These are phyloP conservation scores for Hamigera avellanea DNA, from an alignment of 495 filamentous ascomycete genomes.

Conservation along the genomic window DNA sequence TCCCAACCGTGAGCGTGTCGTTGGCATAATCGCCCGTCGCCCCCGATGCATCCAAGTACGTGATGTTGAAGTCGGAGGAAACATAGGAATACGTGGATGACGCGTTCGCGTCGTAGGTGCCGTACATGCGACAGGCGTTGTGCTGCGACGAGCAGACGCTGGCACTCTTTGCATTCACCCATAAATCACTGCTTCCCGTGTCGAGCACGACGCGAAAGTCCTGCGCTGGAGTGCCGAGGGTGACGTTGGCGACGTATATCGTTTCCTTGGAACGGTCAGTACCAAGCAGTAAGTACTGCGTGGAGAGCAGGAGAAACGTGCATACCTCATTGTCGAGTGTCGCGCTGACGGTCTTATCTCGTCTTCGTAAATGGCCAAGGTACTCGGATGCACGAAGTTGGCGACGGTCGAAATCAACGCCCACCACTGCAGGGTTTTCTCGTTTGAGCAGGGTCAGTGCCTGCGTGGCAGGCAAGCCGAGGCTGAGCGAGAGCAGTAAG, in stretches of 20 bases:
- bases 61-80: conserved; percentile 74
- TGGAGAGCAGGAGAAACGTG: background rate
- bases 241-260: conserved; percentile 64
- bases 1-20: conserved; percentile 64
- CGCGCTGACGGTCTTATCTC: background rate
- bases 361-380: background rate
- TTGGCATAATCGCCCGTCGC: conserved; percentile 75
- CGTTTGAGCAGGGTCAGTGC: background rate
- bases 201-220: conserved; percentile 58
- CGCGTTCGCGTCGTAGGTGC: conserved; percentile 58
- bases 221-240: conserved; percentile 59
- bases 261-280: too few relatives aligned
- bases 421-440: background rate
- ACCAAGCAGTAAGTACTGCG: background rate
- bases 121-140: conserved; percentile 24
- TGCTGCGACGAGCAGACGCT: conserved; percentile 37
- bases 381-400: background rate
- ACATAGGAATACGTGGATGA: conserved; percentile 75
- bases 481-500: too few relatives aligned
- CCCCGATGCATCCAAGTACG: conserved; percentile 78
- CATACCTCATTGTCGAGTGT: conserved; percentile 32
- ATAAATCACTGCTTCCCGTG: conserved; percentile 83
- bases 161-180: conserved; percentile 64
- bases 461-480: background rate
- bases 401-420: background rate